phyloP scores from a whole-genome alignment of 2,329 filamentous ascomycete species.

The Ambrosiella xylebori region DNA sequence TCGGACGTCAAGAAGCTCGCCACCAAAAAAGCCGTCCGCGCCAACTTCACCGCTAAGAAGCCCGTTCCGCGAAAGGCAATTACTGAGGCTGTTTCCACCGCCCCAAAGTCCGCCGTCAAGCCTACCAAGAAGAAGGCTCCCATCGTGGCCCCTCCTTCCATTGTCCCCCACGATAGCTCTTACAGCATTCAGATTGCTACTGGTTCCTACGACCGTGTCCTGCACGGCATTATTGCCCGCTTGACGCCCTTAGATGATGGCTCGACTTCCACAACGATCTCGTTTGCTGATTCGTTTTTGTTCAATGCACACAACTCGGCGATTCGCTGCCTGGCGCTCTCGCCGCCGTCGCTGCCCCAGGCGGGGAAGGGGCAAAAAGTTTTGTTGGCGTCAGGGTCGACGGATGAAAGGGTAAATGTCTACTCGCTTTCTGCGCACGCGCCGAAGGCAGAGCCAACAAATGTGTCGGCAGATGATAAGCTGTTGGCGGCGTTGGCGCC shows the following conservation, averaged over 20 bases:
- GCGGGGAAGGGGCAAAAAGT: constrained; percentile 59
- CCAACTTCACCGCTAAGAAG: not conserved
- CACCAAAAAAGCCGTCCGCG: constrained; percentile 18
- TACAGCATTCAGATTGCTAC: constrained; percentile 74
- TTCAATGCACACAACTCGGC: constrained; percentile 88
- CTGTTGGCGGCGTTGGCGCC: constrained; percentile 50
- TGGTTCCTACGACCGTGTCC: constrained; percentile 82
- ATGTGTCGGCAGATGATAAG: constrained; percentile 22
- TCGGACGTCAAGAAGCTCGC: constrained; percentile 15
- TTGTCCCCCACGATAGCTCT: constrained; percentile 13
- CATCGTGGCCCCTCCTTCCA: not conserved
- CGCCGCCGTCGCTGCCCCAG: constrained; percentile 47
- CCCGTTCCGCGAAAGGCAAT: not conserved
- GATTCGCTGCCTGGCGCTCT: constrained; percentile 76
- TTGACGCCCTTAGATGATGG: constrained; percentile 22
- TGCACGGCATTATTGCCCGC: constrained; percentile 77
- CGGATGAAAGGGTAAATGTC: constrained; percentile 87
- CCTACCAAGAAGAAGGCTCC: not conserved
- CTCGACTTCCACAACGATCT: constrained; percentile 24
- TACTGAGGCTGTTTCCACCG: constrained; percentile 1
- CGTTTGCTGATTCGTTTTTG: constrained; percentile 83
- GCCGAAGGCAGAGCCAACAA: constrained; percentile 24
- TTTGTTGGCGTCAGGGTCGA: constrained; percentile 77
- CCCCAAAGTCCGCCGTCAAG: constrained; percentile 13
- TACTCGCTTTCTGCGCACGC: constrained; percentile 69